Base-by-base conservation (phyloP, 805 yeast species). In the Ogataea philodendri region DNA sequence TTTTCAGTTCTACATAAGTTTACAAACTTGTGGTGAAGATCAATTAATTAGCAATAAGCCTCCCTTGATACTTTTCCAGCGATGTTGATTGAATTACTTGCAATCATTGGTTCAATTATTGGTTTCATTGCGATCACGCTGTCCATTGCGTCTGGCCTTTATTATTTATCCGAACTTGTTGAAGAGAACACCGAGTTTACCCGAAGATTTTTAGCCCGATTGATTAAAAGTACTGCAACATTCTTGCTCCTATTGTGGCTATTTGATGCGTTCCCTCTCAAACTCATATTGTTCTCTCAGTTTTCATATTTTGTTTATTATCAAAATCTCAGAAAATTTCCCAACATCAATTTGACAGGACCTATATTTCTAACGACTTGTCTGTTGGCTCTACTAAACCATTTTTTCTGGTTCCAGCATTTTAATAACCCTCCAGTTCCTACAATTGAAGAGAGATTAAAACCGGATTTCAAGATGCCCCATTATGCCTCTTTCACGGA, bases 171-270 rank as follows among this genome's bases (percentile, higher is more conserved):
- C 7, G 98, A 93, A 57, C 63, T 88, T 20, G 95, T 93, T 10
- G 98, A 93, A 57, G 97, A 89, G 53, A 90, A 93, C 58, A 74
- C 95, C 0, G 93, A 84, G 45, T 78, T 88, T 31, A 85, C 97
- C 8, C 82, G 76, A 50, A 63, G 86, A 39, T 68, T 87, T 36
- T 66, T 93, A 23, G 69, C 67, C 28, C 69, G 79, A 45, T 57
- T 78, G 34, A 87, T 89, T 21, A 76, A 77, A 55, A 63, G 65
- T 2, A 75, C 86, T n/a, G 72, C 84, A 7, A 69, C 43, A 0
- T 46, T 72, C 0, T 74, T 78, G 33, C 57, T 76, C 2, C 65
- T 84, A 13, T 67, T 93, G 15, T 67, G 76, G 65, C 22, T 87
- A 4, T 64, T 85, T 44, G 98, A 93, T 58, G 76, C 81, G 1